phyloP scores from a whole-genome alignment of 345 rosid species.

The Nephelium lappaceum region DNA sequence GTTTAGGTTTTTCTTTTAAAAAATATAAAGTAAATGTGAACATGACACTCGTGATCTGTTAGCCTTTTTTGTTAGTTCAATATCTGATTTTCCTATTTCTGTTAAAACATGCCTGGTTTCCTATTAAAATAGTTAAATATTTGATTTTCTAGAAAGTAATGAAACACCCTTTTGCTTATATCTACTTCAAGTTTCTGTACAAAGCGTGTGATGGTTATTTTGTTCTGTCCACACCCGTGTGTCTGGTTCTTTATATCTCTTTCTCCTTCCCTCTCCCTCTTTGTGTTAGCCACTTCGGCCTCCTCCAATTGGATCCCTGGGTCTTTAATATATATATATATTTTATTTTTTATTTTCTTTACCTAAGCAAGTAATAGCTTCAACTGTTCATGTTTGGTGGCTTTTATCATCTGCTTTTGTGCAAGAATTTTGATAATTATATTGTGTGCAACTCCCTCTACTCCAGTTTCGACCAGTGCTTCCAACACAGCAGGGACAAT shows the following conservation, averaged over 20 bases:
- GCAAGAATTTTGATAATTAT: not conserved
- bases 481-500: constrained; percentile 68
- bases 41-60: not conserved
- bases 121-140: not conserved
- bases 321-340: no score
- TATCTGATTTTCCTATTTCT: not conserved
- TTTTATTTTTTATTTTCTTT: constrained; percentile 27
- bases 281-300: constrained; percentile 38
- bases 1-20: not conserved
- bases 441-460: constrained; percentile 16
- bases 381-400: not conserved
- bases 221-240: not conserved
- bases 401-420: constrained; percentile 7
- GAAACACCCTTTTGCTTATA: not conserved
- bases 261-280: not conserved
- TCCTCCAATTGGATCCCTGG: constrained; percentile 40
- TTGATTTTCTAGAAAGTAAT: not conserved
- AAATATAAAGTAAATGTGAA: not conserved
- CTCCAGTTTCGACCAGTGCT: constrained; percentile 73
- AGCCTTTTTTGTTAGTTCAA: not conserved
- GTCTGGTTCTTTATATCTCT: not conserved
- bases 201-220: not conserved
- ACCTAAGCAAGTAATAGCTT: constrained; percentile 27
- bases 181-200: constrained; percentile 9
- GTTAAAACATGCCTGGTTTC: not conserved